phyloP scores from a whole-genome alignment of 129 eudicot species.

The Arctium minus region DNA sequence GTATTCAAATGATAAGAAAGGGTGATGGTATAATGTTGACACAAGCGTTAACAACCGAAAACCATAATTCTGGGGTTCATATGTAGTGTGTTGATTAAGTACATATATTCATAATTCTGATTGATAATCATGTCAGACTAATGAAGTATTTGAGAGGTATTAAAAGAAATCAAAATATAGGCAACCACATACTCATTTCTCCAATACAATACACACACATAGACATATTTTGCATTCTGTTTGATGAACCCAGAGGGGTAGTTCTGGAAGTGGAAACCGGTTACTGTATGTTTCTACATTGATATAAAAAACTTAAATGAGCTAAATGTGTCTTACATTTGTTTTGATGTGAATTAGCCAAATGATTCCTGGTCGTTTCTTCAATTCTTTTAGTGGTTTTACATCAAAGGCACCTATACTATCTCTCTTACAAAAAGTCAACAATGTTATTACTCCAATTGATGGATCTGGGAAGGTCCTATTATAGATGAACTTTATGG shows the following conservation, averaged over 20 bases:
- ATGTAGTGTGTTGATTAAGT: too few relatives aligned
- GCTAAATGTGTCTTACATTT: not conserved
- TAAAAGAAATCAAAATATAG: not conserved
- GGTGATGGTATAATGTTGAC: too few relatives aligned
- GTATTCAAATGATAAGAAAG: too few relatives aligned
- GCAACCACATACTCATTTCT: not conserved
- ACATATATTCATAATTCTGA: too few relatives aligned
- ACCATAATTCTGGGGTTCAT: too few relatives aligned
- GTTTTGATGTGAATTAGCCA: not conserved
- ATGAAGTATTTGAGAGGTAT: too few relatives aligned
- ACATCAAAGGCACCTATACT: not conserved
- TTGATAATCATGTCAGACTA: too few relatives aligned
- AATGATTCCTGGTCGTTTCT: not conserved
- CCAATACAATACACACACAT: not conserved
- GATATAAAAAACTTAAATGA: not conserved
- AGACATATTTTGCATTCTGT: not conserved
- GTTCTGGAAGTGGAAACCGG: not conserved
- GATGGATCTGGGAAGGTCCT: not conserved
- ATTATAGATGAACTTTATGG: not conserved
- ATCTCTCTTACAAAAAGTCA: not conserved
- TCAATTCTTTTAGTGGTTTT: not conserved
- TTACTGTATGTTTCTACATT: not conserved
- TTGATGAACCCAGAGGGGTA: not conserved
- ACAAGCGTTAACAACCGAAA: too few relatives aligned
- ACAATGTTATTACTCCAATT: not conserved